Evolutionary conservation across 495 filamentous ascomycete genomes (phyloP), one percentile per base, ranked within the genome.

Genomic region (Sphaerosporella brunnea): DNA sequence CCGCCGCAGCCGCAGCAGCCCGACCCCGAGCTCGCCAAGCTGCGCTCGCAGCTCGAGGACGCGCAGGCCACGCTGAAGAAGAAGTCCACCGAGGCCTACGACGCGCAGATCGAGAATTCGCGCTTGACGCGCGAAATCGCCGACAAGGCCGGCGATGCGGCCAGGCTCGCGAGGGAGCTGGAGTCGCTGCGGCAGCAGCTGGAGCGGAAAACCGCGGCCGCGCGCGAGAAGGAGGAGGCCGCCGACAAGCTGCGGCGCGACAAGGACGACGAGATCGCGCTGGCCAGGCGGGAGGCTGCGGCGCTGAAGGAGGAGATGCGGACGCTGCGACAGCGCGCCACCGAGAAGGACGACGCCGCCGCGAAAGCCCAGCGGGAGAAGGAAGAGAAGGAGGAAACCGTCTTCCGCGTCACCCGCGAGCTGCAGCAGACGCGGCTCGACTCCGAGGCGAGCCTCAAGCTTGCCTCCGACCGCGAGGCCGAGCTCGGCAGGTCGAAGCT

Each of bases 141-240:
- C 10, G 40, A 43, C 2, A 43, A 43, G 19, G 40, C 4, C 20
- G 10, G 13, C 3, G 40, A 43, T 13, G 11, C 13, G 7, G 19
- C 40, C 1, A 9, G 40, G 2, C 21, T 25, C 13, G 26, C 13
- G 20, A 19, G 40, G 2, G 40, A 43, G 23, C 21, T 43, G 13
- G 40, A 43, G 23, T 25, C 40, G 1, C 19, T 43, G 1, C 19
- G 13, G 24, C 40, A 43, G 19, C 40, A 43, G 40, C 40, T 43
- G 21, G 40, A 1, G 13, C 40, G 40, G 21, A 24, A 26, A 11
- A 8, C 21, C 7, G 40, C 40, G 8, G 21, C 19, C 2, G 23
- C 19, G 21, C 13, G 24, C 13, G 40, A 43, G 3, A 24, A 43
- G 20, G 40, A 24, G 13, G 40, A 26, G 13, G 40, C 40, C 20